Conservation (phyloP, 2,329 filamentous ascomycete genomes). For the Botrytis pseudocinerea region DNA sequence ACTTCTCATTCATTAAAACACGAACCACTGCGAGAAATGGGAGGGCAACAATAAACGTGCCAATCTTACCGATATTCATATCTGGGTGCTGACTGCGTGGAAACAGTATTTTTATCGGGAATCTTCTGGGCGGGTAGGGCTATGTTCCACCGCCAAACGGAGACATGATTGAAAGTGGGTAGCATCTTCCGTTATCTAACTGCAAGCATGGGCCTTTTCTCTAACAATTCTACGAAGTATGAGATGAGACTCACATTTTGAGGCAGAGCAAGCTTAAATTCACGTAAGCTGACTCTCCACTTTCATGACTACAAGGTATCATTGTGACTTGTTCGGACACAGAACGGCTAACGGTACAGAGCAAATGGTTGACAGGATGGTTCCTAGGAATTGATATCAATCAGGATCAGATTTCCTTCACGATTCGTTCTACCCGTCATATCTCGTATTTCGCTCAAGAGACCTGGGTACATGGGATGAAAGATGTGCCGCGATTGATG, state of each 20-base stretch:
- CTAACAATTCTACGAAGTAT: not conserved
- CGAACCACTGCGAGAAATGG: not conserved
- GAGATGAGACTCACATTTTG: not conserved
- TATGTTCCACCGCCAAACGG: slow-evolving; percentile 13
- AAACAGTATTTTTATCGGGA: not conserved
- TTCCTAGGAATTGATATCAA: not conserved
- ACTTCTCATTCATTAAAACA: not conserved
- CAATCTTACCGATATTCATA: not conserved
- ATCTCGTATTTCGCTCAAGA: not conserved
- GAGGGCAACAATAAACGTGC: not conserved
- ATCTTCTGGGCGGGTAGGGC: slow-evolving; percentile 4
- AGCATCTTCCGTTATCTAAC: not conserved
- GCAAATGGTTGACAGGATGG: not conserved
- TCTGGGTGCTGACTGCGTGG: not conserved
- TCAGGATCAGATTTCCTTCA: not conserved
- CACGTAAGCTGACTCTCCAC: slow-evolving; percentile 15
- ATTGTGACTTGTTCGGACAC: slow-evolving; percentile 3
- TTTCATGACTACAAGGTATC: not conserved
- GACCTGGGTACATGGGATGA: slow-evolving; percentile 10
- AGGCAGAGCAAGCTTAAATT: not conserved
- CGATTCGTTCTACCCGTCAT: not conserved
- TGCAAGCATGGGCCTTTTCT: not conserved
- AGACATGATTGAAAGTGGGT: not conserved
- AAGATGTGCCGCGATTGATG: slow-evolving; percentile 5
- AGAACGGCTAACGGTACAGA: not conserved